phyloP scores from a whole-genome alignment of 306 rosid species.

The Pterocarpus macrocarpus region DNA sequence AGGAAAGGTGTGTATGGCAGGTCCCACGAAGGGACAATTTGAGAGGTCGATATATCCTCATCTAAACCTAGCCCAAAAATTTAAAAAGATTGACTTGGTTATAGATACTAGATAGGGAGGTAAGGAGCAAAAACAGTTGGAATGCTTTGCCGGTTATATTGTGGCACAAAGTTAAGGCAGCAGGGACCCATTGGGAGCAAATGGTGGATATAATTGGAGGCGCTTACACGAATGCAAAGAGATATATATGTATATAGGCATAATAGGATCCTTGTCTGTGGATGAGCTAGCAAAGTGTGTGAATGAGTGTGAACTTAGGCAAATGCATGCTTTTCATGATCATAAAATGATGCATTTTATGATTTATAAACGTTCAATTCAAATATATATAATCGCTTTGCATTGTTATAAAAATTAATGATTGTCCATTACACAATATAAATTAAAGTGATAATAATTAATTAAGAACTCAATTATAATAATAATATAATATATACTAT shows the following conservation, averaged over 20 bases:
- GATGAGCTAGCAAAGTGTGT: not conserved
- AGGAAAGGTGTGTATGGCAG: no score
- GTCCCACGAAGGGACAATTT: not conserved
- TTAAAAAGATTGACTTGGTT: conserved; percentile 46
- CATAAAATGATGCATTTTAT: not conserved
- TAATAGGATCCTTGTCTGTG: conserved; percentile 10
- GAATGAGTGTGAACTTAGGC: not conserved
- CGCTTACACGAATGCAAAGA: not conserved
- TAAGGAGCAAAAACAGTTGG: conserved; percentile 60
- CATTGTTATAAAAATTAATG: not conserved
- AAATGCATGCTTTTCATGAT: not conserved
- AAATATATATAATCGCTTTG: not conserved
- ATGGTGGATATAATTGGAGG: conserved; percentile 25
- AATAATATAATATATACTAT: not conserved
- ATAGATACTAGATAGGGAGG: conserved; percentile 40
- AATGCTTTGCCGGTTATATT: conserved; percentile 60
- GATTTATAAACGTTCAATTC: not conserved
- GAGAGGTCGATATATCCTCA: conserved; percentile 41
- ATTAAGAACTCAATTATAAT: not conserved
- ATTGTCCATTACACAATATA: not conserved
- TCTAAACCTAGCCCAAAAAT: conserved; percentile 32
- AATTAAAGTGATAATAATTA: not conserved
- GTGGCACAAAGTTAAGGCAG: conserved; percentile 65
- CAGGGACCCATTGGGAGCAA: conserved; percentile 49
- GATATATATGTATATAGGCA: not conserved